A percentile compares a stretch with the other conserved stretches of the same genome.
These are phyloP conservation scores for Ziziphus jujuba DNA, from an alignment of 306 rosid genomes.

Conservation along the genomic window DNA sequence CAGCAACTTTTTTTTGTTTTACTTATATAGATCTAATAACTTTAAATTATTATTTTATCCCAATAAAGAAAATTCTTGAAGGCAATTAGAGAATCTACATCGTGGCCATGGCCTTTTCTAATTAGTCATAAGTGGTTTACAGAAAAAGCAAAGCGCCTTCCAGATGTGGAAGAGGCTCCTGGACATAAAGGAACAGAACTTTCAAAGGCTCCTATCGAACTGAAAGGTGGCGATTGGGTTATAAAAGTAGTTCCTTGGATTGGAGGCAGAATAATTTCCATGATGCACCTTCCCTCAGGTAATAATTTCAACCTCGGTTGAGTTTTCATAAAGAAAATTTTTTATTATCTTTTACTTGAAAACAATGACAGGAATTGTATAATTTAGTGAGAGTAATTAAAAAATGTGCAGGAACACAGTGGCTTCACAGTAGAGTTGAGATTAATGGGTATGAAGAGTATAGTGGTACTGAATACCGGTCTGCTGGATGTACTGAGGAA, in stretches of 20 bases:
- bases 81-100: background rate
- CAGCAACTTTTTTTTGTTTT: background rate
- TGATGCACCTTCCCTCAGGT: constrained; percentile 86
- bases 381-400: constrained; percentile 5
- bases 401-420: constrained; percentile 61
- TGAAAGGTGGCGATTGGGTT: constrained; percentile 71
- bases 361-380: too few relatives aligned
- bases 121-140: constrained; percentile 19
- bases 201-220: constrained; percentile 66
- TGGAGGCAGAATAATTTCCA: constrained; percentile 92
- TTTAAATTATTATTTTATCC: background rate
- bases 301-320: constrained; percentile 13
- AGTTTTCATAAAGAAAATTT: background rate
- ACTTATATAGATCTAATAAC: too few relatives aligned
- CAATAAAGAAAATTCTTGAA: background rate
- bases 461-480: constrained; percentile 82
- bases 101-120: constrained; percentile 18
- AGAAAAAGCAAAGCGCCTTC: constrained; percentile 71
- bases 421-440: constrained; percentile 90
- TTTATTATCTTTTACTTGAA: too few relatives aligned
- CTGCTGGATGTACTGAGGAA: constrained; percentile 95
- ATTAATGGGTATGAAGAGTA: constrained; percentile 86
- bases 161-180: constrained; percentile 60
- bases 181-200: constrained; percentile 62
- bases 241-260: constrained; percentile 86